phyloP scores from a whole-genome alignment of 1,139 yeast species.

The Lodderomyces jiufengensis region DNA sequence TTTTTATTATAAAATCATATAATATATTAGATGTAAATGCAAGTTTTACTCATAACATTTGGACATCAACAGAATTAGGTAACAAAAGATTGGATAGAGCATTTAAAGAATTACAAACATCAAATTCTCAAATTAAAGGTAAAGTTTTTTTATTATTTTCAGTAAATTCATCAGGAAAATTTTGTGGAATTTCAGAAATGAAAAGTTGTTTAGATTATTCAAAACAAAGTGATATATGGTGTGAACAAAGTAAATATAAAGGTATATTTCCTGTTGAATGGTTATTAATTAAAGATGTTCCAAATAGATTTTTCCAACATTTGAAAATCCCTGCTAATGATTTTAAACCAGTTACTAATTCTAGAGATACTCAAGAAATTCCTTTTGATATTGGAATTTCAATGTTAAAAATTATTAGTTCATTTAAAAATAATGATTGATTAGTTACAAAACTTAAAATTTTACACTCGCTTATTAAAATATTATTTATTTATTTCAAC shows the following conservation, averaged over 20 bases:
- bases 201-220: constrained; percentile 33
- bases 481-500: too few relatives aligned
- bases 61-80: constrained; percentile 61
- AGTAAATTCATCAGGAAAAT: constrained; percentile 57
- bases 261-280: constrained; percentile 53
- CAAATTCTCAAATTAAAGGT: constrained; percentile 16
- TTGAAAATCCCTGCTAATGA: constrained; percentile 45
- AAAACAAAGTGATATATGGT: constrained; percentile 44
- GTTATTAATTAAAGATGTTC: constrained; percentile 49
- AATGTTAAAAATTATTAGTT: constrained; percentile 44
- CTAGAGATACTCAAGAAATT: constrained; percentile 60
- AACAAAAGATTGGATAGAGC: constrained; percentile 46
- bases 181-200: constrained; percentile 65
- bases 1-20: constrained; percentile 57
- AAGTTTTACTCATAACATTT: constrained; percentile 46
- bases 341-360: constrained; percentile 50
- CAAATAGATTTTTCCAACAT: constrained; percentile 44
- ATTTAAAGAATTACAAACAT: constrained; percentile 15
- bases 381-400: constrained; percentile 43
- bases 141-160: constrained; percentile 50
- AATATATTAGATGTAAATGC: constrained; percentile 47
- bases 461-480: too few relatives aligned
- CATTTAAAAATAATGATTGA: constrained; percentile 19
- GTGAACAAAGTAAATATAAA: constrained; percentile 46
- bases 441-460: not conserved